Conservation (phyloP, 2,329 filamentous ascomycete genomes). For the Colletotrichum eleusines region DNA sequence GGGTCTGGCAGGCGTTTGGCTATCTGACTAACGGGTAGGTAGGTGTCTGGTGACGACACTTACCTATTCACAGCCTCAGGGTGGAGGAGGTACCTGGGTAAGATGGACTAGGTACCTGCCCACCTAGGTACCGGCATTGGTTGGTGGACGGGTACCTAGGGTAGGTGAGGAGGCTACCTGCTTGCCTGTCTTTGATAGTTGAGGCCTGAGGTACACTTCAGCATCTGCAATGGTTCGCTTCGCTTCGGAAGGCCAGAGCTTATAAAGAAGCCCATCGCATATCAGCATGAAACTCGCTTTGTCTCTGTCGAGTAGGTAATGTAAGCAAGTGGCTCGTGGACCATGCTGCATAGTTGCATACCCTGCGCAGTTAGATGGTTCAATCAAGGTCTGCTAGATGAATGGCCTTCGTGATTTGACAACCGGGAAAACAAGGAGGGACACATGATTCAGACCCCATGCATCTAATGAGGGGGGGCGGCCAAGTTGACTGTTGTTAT, state of each 20-base stretch:
- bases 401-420: neutral
- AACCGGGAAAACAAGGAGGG: neutral
- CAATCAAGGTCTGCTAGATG: neutral
- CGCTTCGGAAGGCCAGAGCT: conserved; percentile 2
- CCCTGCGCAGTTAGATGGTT: neutral
- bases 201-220: neutral
- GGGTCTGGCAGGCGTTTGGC: no score
- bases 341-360: neutral
- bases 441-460: conserved; percentile 15
- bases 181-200: neutral
- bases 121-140: neutral
- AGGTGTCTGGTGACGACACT: conserved; percentile 35
- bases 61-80: neutral
- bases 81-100: neutral
- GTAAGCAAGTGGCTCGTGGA: neutral
- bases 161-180: neutral
- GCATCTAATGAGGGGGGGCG: conserved; percentile 2
- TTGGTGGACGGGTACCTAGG: neutral
- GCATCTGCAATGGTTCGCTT: conserved; percentile 9
- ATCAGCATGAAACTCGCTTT: neutral
- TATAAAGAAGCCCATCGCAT: conserved; percentile 23
- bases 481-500: neutral
- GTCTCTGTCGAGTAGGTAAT: neutral
- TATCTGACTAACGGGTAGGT: neutral
- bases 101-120: neutral